These are phyloP conservation scores for Styphnolobium japonicum DNA, from an alignment of 306 rosid species.

Conservation along the genomic window DNA sequence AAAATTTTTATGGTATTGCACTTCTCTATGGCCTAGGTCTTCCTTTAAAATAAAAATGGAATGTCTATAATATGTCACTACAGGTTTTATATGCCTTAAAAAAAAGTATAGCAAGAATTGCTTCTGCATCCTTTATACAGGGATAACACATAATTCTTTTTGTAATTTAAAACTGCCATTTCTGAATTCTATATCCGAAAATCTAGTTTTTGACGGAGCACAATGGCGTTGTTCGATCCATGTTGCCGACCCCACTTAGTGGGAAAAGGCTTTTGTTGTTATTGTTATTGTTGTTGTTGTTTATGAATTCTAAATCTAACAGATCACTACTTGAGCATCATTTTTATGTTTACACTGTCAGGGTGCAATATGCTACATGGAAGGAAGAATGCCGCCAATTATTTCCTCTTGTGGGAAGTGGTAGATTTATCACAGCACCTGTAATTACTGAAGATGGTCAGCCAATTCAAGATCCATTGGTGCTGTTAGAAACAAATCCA, in stretches of 20 bases:
- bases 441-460: conserved; percentile 77
- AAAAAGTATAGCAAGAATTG: conserved; percentile 2
- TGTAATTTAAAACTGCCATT: neutral
- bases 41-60: conserved; percentile 16
- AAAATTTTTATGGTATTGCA: neutral
- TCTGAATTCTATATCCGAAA: conserved; percentile 15
- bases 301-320: conserved; percentile 4
- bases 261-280: too few species aligned
- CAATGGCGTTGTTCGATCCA: too few species aligned
- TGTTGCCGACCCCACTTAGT: too few species aligned
- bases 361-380: conserved; percentile 74
- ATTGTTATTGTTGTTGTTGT: too few species aligned
- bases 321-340: conserved; percentile 6
- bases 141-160: neutral
- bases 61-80: conserved; percentile 11
- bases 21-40: neutral
- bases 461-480: conserved; percentile 79
- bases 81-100: conserved; percentile 1
- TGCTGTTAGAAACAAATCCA: conserved; percentile 61
- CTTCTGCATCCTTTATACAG: neutral
- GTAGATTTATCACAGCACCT: conserved; percentile 89
- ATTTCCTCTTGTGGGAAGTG: conserved; percentile 96
- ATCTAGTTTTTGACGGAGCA: too few species aligned
- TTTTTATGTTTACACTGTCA: conserved; percentile 34
- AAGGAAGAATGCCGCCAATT: conserved; percentile 82